Percentiles rank a stretch among this genome's conserved stretches.
Conservation (phyloP, 495 filamentous ascomycete genomes). For the Penicillium tannophilum region DNA sequence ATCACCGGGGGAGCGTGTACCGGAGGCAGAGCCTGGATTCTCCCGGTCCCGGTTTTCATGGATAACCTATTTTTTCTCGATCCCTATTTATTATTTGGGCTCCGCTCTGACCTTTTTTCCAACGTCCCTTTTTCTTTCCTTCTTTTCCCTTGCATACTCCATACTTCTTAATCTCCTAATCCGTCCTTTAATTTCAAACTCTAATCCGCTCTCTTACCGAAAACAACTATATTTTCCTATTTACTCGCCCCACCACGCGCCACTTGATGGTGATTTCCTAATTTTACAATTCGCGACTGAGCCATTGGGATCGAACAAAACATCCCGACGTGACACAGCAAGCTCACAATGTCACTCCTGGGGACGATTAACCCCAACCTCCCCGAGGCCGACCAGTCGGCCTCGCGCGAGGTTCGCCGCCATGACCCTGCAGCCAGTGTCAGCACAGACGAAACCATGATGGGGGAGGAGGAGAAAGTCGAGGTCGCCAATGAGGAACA, state of each 20-base stretch:
- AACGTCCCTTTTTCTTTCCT: slow-evolving; percentile 3
- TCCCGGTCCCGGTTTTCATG: background rate
- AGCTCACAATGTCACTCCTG: slow-evolving; percentile 40
- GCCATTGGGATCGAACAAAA: slow-evolving; percentile 3
- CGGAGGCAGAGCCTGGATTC: background rate
- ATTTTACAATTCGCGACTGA: background rate
- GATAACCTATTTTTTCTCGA: background rate
- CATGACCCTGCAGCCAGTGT: slow-evolving; percentile 30
- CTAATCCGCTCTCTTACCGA: background rate
- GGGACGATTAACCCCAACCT: slow-evolving; percentile 42
- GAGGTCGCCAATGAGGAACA: slow-evolving; percentile 34
- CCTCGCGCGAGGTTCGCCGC: slow-evolving; percentile 21
- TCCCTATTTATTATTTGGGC: background rate
- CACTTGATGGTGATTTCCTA: slow-evolving; percentile 22
- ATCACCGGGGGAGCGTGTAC: background rate
- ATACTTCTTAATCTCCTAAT: slow-evolving; percentile 5
- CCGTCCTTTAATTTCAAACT: background rate
- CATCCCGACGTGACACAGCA: slow-evolving; percentile 1
- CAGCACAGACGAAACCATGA: slow-evolving; percentile 37
- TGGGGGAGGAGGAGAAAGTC: slow-evolving; percentile 22
- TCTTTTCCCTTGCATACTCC: background rate
- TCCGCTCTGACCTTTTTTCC: background rate
- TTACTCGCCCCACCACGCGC: slow-evolving; percentile 5
- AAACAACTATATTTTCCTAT: slow-evolving; percentile 8
- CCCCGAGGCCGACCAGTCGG: slow-evolving; percentile 17